Evolutionary conservation across 176 grass and related monocot species (phyloP).

Genomic region (Ananas comosus): DNA sequence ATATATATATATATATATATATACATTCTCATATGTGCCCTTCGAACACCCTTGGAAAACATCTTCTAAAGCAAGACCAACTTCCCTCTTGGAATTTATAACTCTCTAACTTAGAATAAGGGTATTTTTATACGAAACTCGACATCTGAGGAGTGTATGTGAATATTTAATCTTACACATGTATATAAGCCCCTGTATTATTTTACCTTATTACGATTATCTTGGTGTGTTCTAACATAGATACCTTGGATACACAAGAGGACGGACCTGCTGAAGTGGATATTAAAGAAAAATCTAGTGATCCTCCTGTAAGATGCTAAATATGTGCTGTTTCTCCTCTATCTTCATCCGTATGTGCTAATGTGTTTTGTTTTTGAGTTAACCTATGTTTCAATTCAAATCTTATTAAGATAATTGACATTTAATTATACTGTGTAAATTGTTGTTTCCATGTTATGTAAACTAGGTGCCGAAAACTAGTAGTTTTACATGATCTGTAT

Average conservation of each 20-base stretch:
- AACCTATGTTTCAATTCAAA: neutral
- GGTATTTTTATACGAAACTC: too few species aligned
- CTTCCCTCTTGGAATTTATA: too few species aligned
- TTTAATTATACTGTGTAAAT: neutral
- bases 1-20: too few species aligned
- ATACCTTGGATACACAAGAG: slow-evolving; percentile 38
- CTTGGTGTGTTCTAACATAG: slow-evolving; percentile 10
- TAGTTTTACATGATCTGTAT: neutral
- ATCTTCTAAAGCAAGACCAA: too few species aligned
- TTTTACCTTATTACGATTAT: slow-evolving; percentile 2
- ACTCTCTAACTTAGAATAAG: too few species aligned
- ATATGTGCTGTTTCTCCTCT: neutral
- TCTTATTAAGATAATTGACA: neutral
- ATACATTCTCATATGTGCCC: too few species aligned
- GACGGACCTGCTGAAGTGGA: slow-evolving; percentile 26
- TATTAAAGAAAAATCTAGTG: slow-evolving; percentile 25
- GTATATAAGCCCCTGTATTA: neutral
- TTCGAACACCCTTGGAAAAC: too few species aligned
- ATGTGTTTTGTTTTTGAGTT: neutral
- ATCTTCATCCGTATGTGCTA: neutral
- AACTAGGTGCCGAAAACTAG: neutral
- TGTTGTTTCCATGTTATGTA: neutral
- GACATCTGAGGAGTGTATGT: neutral
- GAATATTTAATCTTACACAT: neutral
- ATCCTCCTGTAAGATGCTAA: slow-evolving; percentile 26